Percentiles rank a stretch among this genome's conserved stretches.
These are phyloP conservation scores for Wilhelminamyces savonicus DNA, from an alignment of 805 yeast species.

Conservation along the genomic window DNA sequence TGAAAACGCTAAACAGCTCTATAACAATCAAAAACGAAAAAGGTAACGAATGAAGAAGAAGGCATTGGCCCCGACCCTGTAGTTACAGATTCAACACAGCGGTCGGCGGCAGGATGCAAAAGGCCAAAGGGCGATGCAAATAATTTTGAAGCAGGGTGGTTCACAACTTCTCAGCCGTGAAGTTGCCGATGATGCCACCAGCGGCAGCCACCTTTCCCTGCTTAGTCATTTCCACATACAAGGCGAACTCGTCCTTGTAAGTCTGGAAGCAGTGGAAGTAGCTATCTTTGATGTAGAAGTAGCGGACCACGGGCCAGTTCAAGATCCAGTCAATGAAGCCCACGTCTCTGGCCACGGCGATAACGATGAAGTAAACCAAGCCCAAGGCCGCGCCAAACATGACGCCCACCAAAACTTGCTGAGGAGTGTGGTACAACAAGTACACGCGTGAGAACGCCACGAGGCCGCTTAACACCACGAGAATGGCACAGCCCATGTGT, in stretches of 20 bases:
- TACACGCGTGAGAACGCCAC: constrained; percentile 72
- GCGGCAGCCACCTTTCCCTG: too few species aligned
- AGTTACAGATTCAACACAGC: too few species aligned
- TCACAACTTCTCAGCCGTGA: too few species aligned
- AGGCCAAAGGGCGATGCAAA: too few species aligned
- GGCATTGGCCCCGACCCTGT: too few species aligned
- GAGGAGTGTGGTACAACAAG: constrained; percentile 65
- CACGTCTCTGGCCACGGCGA: constrained; percentile 51
- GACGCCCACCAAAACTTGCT: constrained; percentile 73
- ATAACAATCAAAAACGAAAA: too few species aligned
- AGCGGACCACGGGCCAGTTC: constrained; percentile 46
- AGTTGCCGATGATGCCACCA: too few species aligned
- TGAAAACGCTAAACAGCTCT: too few species aligned
- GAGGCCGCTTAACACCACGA: constrained; percentile 23
- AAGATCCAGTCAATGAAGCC: constrained; percentile 67
- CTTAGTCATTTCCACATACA: too few species aligned
- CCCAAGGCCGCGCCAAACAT: constrained; percentile 60
- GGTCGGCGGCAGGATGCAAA: too few species aligned
- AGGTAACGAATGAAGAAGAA: too few species aligned
- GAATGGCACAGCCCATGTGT: constrained; percentile 16
- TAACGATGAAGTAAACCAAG: constrained; percentile 45
- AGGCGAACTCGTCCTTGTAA: constrained; percentile 37
- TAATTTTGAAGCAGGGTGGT: too few species aligned
- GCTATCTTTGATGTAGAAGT: constrained; percentile 55
- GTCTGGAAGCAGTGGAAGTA: constrained; percentile 43